These are phyloP conservation scores for Linnemannia schmuckeri DNA, from an alignment of 192 early-diverging fungal genomes.

Conservation along the genomic window DNA sequence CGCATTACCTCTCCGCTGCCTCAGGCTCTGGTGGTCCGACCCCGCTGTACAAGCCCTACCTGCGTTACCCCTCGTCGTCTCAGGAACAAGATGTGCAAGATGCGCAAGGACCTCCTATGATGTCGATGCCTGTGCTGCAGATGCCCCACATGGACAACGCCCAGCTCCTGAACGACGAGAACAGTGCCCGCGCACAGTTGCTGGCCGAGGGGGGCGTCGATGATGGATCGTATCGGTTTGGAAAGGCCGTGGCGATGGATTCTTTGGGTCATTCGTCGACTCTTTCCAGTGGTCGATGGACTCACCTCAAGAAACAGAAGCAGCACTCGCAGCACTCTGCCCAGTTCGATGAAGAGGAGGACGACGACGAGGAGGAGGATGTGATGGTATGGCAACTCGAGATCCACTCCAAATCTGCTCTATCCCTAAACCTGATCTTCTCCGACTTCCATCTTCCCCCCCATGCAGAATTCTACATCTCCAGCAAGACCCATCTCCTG, in stretches of 20 bases:
- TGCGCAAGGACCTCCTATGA: constrained; percentile 1
- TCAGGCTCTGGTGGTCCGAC: neutral
- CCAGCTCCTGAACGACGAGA: constrained; percentile 33
- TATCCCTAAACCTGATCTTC: constrained; percentile 61
- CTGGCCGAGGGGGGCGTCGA: neutral
- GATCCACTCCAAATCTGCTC: constrained; percentile 49
- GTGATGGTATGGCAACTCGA: constrained; percentile 57
- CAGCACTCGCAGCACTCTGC: neutral
- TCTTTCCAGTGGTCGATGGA: constrained; percentile 46
- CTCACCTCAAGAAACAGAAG: constrained; percentile 11
- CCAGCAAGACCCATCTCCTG: constrained; percentile 39
- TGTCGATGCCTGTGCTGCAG: neutral
- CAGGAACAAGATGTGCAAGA: neutral
- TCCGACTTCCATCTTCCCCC: constrained; percentile 56
- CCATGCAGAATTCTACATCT: constrained; percentile 55
- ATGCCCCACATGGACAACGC: constrained; percentile 38
- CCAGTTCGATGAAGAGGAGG: neutral
- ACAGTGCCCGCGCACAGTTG: neutral
- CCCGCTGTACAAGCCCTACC: neutral
- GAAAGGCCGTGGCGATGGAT: constrained; percentile 52
- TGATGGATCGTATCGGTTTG: constrained; percentile 56
- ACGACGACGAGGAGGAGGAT: constrained; percentile 22
- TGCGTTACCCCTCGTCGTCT: neutral
- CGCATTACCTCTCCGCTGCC: neutral
- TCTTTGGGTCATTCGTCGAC: constrained; percentile 19